Base-by-base conservation (phyloP, 768 basidiomycete species). In the Mycena galopus region DNA sequence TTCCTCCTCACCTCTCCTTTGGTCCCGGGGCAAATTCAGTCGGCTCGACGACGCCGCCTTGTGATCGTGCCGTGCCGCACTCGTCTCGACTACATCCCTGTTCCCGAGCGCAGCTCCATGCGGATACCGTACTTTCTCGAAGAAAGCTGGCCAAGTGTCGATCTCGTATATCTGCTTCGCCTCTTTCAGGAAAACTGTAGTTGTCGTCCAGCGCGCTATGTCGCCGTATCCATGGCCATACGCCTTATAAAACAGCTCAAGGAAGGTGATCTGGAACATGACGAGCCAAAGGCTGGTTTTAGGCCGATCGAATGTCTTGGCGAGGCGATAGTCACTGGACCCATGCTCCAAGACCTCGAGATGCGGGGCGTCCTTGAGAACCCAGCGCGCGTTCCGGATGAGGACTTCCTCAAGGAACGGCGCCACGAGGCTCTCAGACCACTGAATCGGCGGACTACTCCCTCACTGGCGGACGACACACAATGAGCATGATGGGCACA, bases 191-290 rank as follows among this genome's bases (percentile, higher is more conserved):
- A 75, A 86, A 86, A 10, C 85, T 86, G 61, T 87, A 87, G 70
- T 83, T 84, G 67, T 83, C 81, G 69, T 85, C 84, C 55, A 86
- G n/a, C n/a, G n/a, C n/a, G n/a, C n/a, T n/a, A 75, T 29, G 77
- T 76, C 19, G 77, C 59, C 42, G 83, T 73, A n/a, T 79, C 74
- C 2, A 67, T n/a, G 57, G 3, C 77, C 79, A 59, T 86, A 86
- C 82, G 81, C 81, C 19, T 77, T 73, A 73, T 83, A 79, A 70
- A 87, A 86, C 32, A 83, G 73, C 58, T 81, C 75, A 32, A 86
- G 76, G 80, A 87, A 87, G n/a, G 82, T 82, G 66, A 85, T 78
- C 67, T 87, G 86, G 81, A 86, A 86, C 85, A 86, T 86, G 71
- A 86, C 82, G 44, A 71, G 69, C 27, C 84, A 80, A n/a, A 86